Evolutionary conservation across 108 stramenopile species (phyloP), one percentile per base, ranked within the genome.

Genomic region (Nitzschia putrida): DNA sequence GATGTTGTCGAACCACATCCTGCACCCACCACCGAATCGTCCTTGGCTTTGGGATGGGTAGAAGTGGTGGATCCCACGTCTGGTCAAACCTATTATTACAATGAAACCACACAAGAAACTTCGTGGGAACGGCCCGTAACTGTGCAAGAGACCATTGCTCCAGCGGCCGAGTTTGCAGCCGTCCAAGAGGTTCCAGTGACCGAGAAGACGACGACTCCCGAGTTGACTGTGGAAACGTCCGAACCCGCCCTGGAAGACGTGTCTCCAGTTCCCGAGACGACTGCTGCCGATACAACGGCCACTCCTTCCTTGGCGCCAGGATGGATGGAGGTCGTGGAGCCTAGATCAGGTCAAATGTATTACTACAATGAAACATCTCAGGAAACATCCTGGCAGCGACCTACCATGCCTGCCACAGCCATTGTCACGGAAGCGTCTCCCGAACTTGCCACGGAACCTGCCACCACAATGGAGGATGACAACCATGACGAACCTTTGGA

Each of bases 251-350:
- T n/a, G 13, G 67, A 55, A 23, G 67, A 3, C 29, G 10, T 39
- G 1, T 11, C 39, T 4, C 7, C 53, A 22, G 40, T 21, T 7
- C 8, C 37, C 7, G 67, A 10, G 16, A 20, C 39, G 23, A 39
- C 24, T 18, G 61, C 21, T 1, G 23, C 0, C 0, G 41, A 64
- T 24, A 26, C 45, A 37, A 24, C 16, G 10, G 53, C 23, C 0
- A 24, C 23, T 8, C 24, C 8, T 38, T 20, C 34, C 12, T 41
- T 51, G 20, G 67, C 85, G 0, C 78, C 80, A 23, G 84, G 79
- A 1, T 91, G 90, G 90, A 24, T 50, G 39, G 83, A 81, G 66
- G 34, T 68, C 20, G 44, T 64, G 11, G 89, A 90, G 74, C 69
- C 71, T 20, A 55, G 39, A 10, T 44, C 58, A 25, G 88, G 85